Evolutionary conservation across 805 yeast genomes (phyloP), one percentile per base, ranked within the genome.

Genomic region (Lachancea meyersii): DNA sequence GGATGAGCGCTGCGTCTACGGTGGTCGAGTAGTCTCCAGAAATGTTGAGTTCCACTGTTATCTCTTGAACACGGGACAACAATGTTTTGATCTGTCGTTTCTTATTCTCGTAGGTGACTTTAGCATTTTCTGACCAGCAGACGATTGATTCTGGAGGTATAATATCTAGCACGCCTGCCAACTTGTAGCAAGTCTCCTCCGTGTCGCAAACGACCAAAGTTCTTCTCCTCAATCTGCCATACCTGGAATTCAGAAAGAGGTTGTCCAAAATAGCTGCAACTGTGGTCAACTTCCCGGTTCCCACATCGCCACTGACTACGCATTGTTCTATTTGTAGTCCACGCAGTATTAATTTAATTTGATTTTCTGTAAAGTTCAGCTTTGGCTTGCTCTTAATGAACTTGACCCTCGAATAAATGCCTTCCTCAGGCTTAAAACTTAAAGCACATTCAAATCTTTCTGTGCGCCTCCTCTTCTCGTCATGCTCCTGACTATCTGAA

Each of bases 191-290:
- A 9, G 40, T 34, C 20, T 41, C 44, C 3, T 35, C 40, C 2
- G 44, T 41, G 22, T 41, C 44, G 31, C 44, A 41, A 11, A 41
- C 19, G 4, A 30, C 31, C 13, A 41, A 16, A 8, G 38, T 40
- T n/a, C 33, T 23, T 5, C 30, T 7, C 3, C 13, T 33, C 10
- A 26, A 30, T 10, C 17, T n/a, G 17, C 17, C 18, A 22, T 35
- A 35, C 13, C 23, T 11, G 14, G 28, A 17, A 24, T 41, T 41
- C 30, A 41, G 20, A 35, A 10, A 35, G 8, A 35, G 5, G 23
- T 35, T 41, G 26, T 41, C 44, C n/a, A 41, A 4, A 7, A 41
- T 35, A 3, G 31, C 4, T 10, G 40, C 35, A 14, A 35, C 11
- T 4, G 22, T 14, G 14, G 36, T 41, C 3, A 26, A 16, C 23